Evolutionary conservation across 2,329 filamentous ascomycete species (phyloP), one percentile per base, ranked within the genome.

Genomic region (Thermochaetoides dissita): DNA sequence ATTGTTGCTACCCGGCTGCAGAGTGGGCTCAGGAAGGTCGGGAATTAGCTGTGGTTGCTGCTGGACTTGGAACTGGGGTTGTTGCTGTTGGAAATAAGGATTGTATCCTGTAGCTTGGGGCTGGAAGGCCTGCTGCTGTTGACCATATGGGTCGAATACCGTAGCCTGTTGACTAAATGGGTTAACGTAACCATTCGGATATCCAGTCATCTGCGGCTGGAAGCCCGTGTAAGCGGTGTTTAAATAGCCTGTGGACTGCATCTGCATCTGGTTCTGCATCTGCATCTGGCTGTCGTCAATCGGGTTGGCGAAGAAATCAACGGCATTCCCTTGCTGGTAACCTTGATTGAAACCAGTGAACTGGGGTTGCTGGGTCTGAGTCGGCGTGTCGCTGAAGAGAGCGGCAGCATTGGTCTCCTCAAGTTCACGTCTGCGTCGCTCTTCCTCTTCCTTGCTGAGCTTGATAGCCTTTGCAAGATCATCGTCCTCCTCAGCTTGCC

Each of bases 221-320:
- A 63, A 74, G 8, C 69, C 70, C 11, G 71, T 74, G 49, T 75
- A 78, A 29, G 69, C 66, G 49, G 72, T 72, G 42, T 62, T 58
- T 60, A 76, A 66, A 51, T 67, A 83, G n/a, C 85, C 86, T 1
- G 86, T 93, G 3, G 77, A 81, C 59, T 94, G 87, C 36, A 76
- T 72, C 59, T 86, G 78, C 51, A 82, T 72, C 59, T 88, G 79
- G 51, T 81, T 72, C 58, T 84, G 17, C 36, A 76, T 72, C 59
- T 86, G 78, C 51, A 82, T 72, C 59, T 88, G 79, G 51, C 81
- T 72, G 58, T 84, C 81, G 53, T 89, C 84, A 55, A 96, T 81
- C 9, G 88, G 86, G 61, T 98, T 98, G 45, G 89, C 91, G 54
- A 93, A 91, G 77, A 93, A 96, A 63, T 98, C 91, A 11, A 98